phyloP scores from a whole-genome alignment of 352 stramenopile genomes.

The Pythium catenulatum region DNA sequence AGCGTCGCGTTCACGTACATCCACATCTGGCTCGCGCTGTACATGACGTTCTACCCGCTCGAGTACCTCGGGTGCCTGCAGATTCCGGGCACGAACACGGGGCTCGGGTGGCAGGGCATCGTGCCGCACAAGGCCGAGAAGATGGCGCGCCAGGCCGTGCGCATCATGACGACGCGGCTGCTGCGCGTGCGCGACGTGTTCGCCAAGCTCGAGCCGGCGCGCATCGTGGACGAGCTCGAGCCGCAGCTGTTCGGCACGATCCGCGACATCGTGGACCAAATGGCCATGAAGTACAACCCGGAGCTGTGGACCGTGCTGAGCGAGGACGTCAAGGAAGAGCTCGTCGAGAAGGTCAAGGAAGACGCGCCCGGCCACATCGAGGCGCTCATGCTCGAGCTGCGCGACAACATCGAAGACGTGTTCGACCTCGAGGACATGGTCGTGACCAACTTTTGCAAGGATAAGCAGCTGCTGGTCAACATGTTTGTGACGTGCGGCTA shows the following conservation, averaged over 20 bases:
- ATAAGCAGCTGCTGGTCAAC: constrained; percentile 97
- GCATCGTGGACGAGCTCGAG: constrained; percentile 95
- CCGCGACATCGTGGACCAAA: constrained; percentile 90
- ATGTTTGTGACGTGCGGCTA: constrained; percentile 96
- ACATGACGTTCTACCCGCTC: constrained; percentile 98
- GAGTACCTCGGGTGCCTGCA: constrained; percentile 95
- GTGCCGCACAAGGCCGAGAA: constrained; percentile 97
- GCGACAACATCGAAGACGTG: constrained; percentile 96
- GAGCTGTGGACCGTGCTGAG: constrained; percentile 89
- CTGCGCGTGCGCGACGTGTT: constrained; percentile 96
- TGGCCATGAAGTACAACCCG: constrained; percentile 93
- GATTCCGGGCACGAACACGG: constrained; percentile 93
- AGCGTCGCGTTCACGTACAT: constrained; percentile 96
- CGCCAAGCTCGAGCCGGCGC: constrained; percentile 89
- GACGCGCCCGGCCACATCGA: constrained; percentile 95
- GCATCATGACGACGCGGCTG: constrained; percentile 96
- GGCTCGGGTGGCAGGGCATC: constrained; percentile 98
- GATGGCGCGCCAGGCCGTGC: constrained; percentile 96
- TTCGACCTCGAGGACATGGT: constrained; percentile 97
- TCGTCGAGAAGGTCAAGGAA: constrained; percentile 96
- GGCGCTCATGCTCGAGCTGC: constrained; percentile 96
- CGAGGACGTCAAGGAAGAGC: constrained; percentile 91
- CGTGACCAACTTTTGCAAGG: constrained; percentile 95
- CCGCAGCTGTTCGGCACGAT: constrained; percentile 94
- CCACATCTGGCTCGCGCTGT: constrained; percentile 97